A percentile compares a stretch with the other conserved stretches of the same genome.
These are phyloP conservation scores for Alternaria sp. DNA, from an alignment of 2,329 filamentous ascomycete species.

Conservation along the genomic window DNA sequence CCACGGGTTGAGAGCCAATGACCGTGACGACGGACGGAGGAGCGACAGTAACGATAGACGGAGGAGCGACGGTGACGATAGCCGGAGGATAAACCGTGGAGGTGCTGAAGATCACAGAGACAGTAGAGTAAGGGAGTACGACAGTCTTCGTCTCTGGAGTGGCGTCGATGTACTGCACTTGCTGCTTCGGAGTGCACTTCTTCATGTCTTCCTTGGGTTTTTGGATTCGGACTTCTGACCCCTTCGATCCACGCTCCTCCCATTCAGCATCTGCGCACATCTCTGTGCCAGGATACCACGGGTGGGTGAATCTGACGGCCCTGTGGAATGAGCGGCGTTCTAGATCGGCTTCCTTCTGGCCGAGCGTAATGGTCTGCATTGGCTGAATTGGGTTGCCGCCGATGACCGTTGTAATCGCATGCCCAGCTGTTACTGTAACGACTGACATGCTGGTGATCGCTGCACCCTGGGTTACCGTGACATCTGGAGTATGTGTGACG, in stretches of 20 bases:
- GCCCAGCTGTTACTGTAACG: neutral
- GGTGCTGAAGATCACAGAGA: neutral
- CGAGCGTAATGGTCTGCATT: neutral
- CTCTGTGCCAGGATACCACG: slow-evolving; percentile 2
- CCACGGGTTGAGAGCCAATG: neutral
- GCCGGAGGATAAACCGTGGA: neutral
- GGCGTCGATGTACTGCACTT: slow-evolving; percentile 11
- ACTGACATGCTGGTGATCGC: neutral
- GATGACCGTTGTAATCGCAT: neutral
- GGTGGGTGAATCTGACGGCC: slow-evolving; percentile 21
- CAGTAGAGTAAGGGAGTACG: neutral
- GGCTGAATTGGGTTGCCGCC: neutral
- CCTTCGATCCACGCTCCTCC: slow-evolving; percentile 24
- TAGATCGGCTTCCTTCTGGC: neutral
- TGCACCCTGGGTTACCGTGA: neutral
- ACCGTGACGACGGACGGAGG: neutral
- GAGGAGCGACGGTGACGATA: neutral
- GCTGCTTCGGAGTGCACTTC: neutral
- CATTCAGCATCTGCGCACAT: slow-evolving; percentile 31
- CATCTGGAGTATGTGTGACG: slow-evolving; percentile 1
- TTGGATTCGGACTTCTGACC: slow-evolving; percentile 22
- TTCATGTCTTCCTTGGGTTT: slow-evolving; percentile 4
- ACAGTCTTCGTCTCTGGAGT: neutral
- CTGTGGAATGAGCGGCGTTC: slow-evolving; percentile 27
- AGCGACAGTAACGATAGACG: neutral